A percentile compares a stretch with the other conserved stretches of the same genome.
phyloP scores from a whole-genome alignment of 2,329 filamentous ascomycete genomes.

The Hypocreales sp. region DNA sequence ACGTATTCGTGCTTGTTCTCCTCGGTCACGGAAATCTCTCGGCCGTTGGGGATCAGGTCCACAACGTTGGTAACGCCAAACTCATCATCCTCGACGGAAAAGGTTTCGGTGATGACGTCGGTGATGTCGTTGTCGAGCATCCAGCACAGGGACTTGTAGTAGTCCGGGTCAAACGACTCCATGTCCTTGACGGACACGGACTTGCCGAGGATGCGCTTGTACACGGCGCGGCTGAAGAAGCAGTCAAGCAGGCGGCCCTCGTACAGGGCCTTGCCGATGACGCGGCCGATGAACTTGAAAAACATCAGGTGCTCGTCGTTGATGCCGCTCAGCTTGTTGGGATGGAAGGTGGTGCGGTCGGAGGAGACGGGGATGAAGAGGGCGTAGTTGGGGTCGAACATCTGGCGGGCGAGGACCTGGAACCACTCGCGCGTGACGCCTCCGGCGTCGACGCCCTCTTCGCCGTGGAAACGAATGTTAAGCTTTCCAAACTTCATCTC shows the following conservation, averaged over 20 bases:
- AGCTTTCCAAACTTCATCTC: conserved; percentile 99
- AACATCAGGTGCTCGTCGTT: conserved; percentile 94
- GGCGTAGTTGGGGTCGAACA: conserved; percentile 98
- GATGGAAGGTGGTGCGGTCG: conserved; percentile 96
- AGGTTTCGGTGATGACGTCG: conserved; percentile 92
- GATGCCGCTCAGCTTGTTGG: conserved; percentile 83
- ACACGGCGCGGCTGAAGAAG: conserved; percentile 96
- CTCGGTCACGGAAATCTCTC: conserved; percentile 85
- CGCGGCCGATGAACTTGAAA: conserved; percentile 98
- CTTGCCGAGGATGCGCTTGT: conserved; percentile 93
- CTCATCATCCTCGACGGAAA: conserved; percentile 84
- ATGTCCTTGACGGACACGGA: conserved; percentile 97
- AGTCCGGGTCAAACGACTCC: conserved; percentile 96
- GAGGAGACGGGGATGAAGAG: conserved; percentile 94
- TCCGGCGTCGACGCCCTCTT: conserved; percentile 94
- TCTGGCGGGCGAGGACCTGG: conserved; percentile 88
- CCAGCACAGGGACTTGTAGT: conserved; percentile 97
- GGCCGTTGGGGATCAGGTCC: conserved; percentile 75
- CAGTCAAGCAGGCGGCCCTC: conserved; percentile 92
- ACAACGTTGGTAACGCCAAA: conserved; percentile 83
- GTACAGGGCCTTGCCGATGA: conserved; percentile 96
- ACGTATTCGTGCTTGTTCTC: conserved; percentile 99
- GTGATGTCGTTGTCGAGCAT: conserved; percentile 98
- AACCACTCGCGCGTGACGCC: conserved; percentile 99
- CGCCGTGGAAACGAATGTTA: conserved; percentile 91